Evolutionary conservation across 1,284 basidiomycete species (phyloP), one percentile per base, ranked within the genome.

Genomic region (Heterobasidion annosum): DNA sequence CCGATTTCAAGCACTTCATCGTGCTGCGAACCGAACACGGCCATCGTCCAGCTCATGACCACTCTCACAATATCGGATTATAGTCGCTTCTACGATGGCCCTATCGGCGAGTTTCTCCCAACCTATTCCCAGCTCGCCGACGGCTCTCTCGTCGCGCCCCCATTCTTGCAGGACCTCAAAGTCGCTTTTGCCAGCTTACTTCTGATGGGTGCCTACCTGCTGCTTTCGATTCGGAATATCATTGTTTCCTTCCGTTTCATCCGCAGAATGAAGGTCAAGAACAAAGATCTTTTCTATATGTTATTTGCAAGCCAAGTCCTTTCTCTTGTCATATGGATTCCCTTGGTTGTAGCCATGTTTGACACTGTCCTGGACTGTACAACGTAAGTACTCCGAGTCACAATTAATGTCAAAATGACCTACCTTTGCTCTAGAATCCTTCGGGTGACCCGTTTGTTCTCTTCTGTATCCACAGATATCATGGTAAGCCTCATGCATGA

Each of bases 161-260:
- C 76, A 8, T 75, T 78, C 60, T 61, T 69, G 18, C 55, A 71
- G 6, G 78, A 82, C 56, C 64, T 79, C 6, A 55, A 57, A 15
- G 61, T 69, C 50, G 71, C 77, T 18, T 72, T 77, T 58, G 62
- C 73, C 25, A 71, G 70, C 59, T 65, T 85, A 10, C 62, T 82
- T 50, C 65, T 81, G 46, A 66, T 70, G 18, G 78, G 78, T 42
- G 72, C 73, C 47, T 69, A 84, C 54, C 68, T 73, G 50, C 72
- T 74, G 63, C 65, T 85, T 51, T 84, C 83, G 62, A 55, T 77
- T 44, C 65, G 78, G 54, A 86, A 81, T 61, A 73, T 79, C n/a
- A 58, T 76, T 54, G 72, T 74, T 54, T 74, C 79, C 12, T 66
- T 72, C 42, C 70, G 74, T 57, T 85, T 81, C 64, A 63, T 83